These are phyloP conservation scores for Scenedesmus sp. DNA, from an alignment of 163 green algal genomes.

Conservation along the genomic window DNA sequence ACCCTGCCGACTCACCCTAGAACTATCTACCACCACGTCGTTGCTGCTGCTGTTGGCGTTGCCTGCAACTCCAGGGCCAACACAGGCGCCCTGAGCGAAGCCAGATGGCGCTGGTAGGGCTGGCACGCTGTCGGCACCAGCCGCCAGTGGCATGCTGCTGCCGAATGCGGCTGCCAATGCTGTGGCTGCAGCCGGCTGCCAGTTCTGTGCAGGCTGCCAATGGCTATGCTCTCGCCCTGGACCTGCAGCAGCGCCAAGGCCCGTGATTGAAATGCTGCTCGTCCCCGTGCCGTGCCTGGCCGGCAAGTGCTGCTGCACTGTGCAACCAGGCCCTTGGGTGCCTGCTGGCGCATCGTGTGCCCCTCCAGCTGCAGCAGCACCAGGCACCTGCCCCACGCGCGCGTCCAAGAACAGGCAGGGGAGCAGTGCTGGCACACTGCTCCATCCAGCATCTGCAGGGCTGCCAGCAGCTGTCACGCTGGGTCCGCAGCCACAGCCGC, in stretches of 20 bases:
- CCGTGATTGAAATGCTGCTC: no score
- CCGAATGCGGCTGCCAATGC: not conserved
- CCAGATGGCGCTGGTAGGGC: not conserved
- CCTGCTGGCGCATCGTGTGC: not conserved
- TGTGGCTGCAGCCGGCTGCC: not conserved
- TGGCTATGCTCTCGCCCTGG: no score
- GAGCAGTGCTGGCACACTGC: not conserved
- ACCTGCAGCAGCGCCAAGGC: no score
- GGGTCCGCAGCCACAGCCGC: not conserved
- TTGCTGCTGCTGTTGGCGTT: not conserved
- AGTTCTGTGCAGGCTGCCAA: not conserved
- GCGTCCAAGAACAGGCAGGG: not conserved
- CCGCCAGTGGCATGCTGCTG: not conserved
- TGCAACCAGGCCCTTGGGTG: not conserved
- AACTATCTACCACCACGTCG: no score
- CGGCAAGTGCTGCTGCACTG: not conserved
- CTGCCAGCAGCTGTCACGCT: not conserved
- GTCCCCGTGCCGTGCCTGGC: no score
- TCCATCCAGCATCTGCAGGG: not conserved
- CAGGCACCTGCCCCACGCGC: not conserved
- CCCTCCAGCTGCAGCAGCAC: not conserved
- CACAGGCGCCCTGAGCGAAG: not conserved
- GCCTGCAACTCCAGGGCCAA: not conserved
- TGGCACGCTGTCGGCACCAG: no score
- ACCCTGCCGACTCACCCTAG: not conserved